These are phyloP conservation scores for Colletotrichum ledebouriae DNA, from an alignment of 2,329 filamentous ascomycete species.

Conservation along the genomic window DNA sequence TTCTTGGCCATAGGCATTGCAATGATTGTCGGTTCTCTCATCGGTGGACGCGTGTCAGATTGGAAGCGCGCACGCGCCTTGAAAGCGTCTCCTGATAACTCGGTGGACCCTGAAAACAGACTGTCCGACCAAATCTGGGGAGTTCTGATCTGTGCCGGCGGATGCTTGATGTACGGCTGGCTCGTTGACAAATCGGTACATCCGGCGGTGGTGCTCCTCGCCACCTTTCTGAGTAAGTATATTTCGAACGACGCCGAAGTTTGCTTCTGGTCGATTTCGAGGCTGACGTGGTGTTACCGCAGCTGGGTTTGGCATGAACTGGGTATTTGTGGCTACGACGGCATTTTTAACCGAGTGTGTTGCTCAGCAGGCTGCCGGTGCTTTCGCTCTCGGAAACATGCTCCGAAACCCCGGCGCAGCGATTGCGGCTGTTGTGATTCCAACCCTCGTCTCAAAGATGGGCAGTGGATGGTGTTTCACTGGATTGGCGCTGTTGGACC, in stretches of 20 bases:
- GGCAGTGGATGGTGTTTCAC: conserved; percentile 57
- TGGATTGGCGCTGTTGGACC: conserved; percentile 52
- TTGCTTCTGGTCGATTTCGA: not conserved
- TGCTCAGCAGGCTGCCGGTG: conserved; percentile 54
- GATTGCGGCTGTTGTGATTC: conserved; percentile 54
- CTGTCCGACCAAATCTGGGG: conserved; percentile 56
- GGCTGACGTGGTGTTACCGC: conserved; percentile 32
- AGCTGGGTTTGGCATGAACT: conserved; percentile 55
- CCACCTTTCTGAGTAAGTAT: conserved; percentile 49
- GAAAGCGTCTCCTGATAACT: conserved; percentile 35
- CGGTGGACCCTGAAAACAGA: conserved; percentile 54
- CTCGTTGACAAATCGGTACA: conserved; percentile 50
- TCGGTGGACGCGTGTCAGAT: conserved; percentile 55
- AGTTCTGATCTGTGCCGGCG: conserved; percentile 53
- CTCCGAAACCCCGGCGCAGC: conserved; percentile 56
- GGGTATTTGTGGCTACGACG: conserved; percentile 58
- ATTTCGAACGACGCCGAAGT: not conserved
- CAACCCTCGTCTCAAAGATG: conserved; percentile 50
- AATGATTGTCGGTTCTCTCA: conserved; percentile 51
- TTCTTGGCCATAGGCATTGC: conserved; percentile 48
- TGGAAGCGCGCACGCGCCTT: conserved; percentile 47
- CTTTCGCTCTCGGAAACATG: conserved; percentile 56
- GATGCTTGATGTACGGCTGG: conserved; percentile 58
- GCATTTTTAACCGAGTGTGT: conserved; percentile 58
- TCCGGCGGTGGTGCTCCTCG: conserved; percentile 48